phyloP scores from a whole-genome alignment of 805 yeast species.

The Starmerella geochares region DNA sequence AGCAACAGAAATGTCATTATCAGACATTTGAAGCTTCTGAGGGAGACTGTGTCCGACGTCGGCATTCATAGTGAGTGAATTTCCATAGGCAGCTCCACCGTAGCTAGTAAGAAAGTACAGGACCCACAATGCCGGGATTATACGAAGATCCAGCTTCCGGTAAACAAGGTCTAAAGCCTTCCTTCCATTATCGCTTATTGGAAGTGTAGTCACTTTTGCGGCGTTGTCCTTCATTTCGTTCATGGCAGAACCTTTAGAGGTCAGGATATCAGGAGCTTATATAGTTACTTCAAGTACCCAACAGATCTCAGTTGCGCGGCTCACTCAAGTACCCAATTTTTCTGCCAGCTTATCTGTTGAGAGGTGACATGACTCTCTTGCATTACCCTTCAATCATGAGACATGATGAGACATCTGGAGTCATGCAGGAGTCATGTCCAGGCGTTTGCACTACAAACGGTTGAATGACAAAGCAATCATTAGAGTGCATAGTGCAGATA shows the following conservation, averaged over 20 bases:
- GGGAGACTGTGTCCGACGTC: conserved; percentile 50
- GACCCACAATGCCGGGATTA: conserved; percentile 75
- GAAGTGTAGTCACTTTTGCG: no score
- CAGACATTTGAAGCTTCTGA: conserved; percentile 41
- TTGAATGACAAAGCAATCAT: no score
- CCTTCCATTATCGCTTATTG: no score
- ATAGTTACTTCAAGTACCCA: background rate
- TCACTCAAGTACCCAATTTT: background rate
- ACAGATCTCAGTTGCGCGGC: background rate
- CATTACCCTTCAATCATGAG: background rate
- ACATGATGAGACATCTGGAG: background rate
- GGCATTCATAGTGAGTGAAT: conserved; percentile 67
- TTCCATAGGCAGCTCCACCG: conserved; percentile 68
- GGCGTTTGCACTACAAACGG: background rate
- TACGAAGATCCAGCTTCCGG: conserved; percentile 54
- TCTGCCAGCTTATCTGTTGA: background rate
- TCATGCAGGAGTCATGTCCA: no score
- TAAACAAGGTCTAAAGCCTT: conserved; percentile 33
- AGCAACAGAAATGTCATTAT: conserved; percentile 59
- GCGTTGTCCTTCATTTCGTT: no score
- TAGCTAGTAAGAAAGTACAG: conserved; percentile 69
- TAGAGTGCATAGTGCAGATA: no score
- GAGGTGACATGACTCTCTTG: background rate
- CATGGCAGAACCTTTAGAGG: no score
- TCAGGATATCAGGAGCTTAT: no score